Evolutionary conservation across 129 eudicot species (phyloP).

Genomic region (Artemisia annua): DNA sequence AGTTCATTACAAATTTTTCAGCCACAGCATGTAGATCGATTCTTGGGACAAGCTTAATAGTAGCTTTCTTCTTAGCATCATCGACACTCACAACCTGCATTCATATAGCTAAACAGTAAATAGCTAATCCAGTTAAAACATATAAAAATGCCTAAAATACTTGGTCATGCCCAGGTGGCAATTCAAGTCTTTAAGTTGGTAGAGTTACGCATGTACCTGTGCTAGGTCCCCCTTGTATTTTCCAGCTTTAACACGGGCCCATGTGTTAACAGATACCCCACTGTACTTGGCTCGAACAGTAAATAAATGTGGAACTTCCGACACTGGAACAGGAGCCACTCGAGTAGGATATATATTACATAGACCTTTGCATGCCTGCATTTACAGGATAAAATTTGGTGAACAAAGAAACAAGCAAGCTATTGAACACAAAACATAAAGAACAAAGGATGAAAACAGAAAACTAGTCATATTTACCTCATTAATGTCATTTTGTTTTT

Average conservation of each 20-base stretch:
- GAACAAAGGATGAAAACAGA: neutral
- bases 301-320: slow-evolving; percentile 56
- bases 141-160: slow-evolving; percentile 2
- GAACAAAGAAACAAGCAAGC: neutral
- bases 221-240: slow-evolving; percentile 92
- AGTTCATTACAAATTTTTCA: slow-evolving; percentile 66
- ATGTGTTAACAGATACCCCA: slow-evolving; percentile 60
- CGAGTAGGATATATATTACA: slow-evolving; percentile 50
- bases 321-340: slow-evolving; percentile 51
- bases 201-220: slow-evolving; percentile 44
- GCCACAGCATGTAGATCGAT: slow-evolving; percentile 75
- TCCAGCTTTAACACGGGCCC: slow-evolving; percentile 91
- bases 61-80: slow-evolving; percentile 60
- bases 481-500: slow-evolving; percentile 60
- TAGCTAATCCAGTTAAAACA: slow-evolving; percentile 11
- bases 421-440: neutral
- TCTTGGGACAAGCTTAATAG: slow-evolving; percentile 85
- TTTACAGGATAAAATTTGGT: neutral
- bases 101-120: slow-evolving; percentile 21
- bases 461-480: slow-evolving; percentile 46
- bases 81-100: slow-evolving; percentile 72
- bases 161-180: neutral
- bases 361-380: slow-evolving; percentile 85
- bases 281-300: slow-evolving; percentile 46
- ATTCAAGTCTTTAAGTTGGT: neutral